phyloP scores from a whole-genome alignment of 164 flowering plant genomes.

The Tetrastigma voinierianum region DNA sequence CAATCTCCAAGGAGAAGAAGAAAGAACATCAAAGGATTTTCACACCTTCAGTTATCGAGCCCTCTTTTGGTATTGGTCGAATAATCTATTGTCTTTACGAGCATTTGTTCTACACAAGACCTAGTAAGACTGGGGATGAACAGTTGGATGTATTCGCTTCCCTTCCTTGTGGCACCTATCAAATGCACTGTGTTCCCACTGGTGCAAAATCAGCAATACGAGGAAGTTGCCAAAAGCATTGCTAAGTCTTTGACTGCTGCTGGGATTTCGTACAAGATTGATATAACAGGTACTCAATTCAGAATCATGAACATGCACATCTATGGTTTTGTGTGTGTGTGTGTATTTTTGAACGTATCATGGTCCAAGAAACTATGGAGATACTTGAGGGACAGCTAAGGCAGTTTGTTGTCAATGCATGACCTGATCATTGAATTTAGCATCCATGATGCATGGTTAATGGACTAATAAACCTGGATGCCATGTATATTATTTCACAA shows the following conservation, averaged over 20 bases:
- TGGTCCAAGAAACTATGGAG: too few species aligned
- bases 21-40: constrained; percentile 65
- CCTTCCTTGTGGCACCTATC: constrained; percentile 54
- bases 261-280: constrained; percentile 85
- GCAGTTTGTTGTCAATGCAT: too few species aligned
- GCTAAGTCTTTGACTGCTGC: constrained; percentile 61
- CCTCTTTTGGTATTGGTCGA: constrained; percentile 98
- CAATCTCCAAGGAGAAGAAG: constrained; percentile 38
- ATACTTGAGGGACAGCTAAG: not conserved
- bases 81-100: constrained; percentile 92
- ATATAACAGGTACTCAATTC: constrained; percentile 64
- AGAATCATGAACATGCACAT: too few species aligned
- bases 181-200: constrained; percentile 94
- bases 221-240: constrained; percentile 71
- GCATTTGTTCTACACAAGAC: constrained; percentile 84
- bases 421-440: too few species aligned
- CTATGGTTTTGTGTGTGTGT: too few species aligned
- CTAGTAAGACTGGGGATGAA: constrained; percentile 88
- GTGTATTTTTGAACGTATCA: too few species aligned
- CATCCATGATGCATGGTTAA: too few species aligned
- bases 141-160: constrained; percentile 37
- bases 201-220: constrained; percentile 74
- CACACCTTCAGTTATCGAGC: constrained; percentile 96
- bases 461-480: too few species aligned
- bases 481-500: too few species aligned